Conservation (phyloP, 345 rosid genomes). For the Bretschneidera sinensis region DNA sequence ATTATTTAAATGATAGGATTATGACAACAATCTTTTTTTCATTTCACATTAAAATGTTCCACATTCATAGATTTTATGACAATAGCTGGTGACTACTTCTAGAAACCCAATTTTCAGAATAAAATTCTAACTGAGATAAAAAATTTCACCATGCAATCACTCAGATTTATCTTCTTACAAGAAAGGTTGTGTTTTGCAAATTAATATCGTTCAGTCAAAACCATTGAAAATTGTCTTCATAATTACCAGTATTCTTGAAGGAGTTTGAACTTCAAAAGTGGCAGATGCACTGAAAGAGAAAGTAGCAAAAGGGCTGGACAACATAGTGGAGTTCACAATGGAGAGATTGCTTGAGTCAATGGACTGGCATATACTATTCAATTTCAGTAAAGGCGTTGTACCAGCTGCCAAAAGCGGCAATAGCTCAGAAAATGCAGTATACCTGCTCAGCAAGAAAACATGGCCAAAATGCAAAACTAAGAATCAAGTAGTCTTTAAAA, state of each 20-base stretch:
- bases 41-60: too few species aligned
- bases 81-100: too few species aligned
- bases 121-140: background rate
- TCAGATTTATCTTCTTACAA: background rate
- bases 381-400: slow-evolving; percentile 64
- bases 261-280: slow-evolving; percentile 68
- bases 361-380: slow-evolving; percentile 59
- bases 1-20: too few species aligned
- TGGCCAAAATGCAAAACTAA: background rate
- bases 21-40: too few species aligned
- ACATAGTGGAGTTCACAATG: slow-evolving; percentile 59
- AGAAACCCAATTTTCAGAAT: too few species aligned
- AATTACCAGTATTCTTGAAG: slow-evolving; percentile 80
- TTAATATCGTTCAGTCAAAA: background rate
- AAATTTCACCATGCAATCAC: background rate
- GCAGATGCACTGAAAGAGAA: slow-evolving; percentile 87
- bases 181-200: background rate
- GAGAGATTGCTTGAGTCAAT: slow-evolving; percentile 49
- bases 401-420: slow-evolving; percentile 85
- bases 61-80: too few species aligned
- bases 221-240: too few species aligned
- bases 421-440: slow-evolving; percentile 90
- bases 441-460: slow-evolving; percentile 37
- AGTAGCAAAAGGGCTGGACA: slow-evolving; percentile 76
- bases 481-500: background rate